These are phyloP conservation scores for Tetracentron sinense DNA, from an alignment of 164 flowering plant genomes.

Conservation along the genomic window DNA sequence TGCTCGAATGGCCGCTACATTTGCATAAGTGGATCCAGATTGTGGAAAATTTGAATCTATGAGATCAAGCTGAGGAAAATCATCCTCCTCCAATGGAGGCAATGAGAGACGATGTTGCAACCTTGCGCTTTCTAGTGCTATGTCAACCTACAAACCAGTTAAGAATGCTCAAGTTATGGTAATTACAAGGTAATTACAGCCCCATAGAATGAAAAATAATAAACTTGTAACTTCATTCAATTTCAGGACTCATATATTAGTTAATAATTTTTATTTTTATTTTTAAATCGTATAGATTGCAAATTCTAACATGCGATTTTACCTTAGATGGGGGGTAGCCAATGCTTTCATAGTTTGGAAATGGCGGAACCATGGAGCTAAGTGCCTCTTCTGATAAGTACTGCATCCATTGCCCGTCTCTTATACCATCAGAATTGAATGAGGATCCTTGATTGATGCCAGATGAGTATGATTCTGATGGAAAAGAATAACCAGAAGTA, in stretches of 20 bases:
- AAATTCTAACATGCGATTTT: conserved; percentile 9
- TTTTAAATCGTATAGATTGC: too few relatives aligned
- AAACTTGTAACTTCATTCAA: too few relatives aligned
- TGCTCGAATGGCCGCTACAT: too few relatives aligned
- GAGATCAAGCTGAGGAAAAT: conserved; percentile 38
- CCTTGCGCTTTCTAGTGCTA: conserved; percentile 78
- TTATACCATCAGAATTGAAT: conserved; percentile 13
- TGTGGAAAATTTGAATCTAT: conserved; percentile 24
- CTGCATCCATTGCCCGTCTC: conserved; percentile 58
- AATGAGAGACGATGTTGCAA: conserved; percentile 60
- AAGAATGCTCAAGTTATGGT: not conserved
- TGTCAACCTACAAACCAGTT: conserved; percentile 46
- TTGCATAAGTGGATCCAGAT: conserved; percentile 13
- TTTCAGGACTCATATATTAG: too few relatives aligned
- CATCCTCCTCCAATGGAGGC: conserved; percentile 69
- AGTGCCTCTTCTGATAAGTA: conserved; percentile 55
- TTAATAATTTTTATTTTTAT: too few relatives aligned
- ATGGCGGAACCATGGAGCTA: conserved; percentile 29
- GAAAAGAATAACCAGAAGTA: conserved; percentile 30
- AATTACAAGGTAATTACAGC: too few relatives aligned
- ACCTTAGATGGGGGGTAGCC: conserved; percentile 57
- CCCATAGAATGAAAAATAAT: not conserved
- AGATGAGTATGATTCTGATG: conserved; percentile 30
- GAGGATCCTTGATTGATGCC: conserved; percentile 19
- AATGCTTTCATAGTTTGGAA: conserved; percentile 26